phyloP scores from a whole-genome alignment of 1,139 yeast species.

The Candida buenavistaensis region DNA sequence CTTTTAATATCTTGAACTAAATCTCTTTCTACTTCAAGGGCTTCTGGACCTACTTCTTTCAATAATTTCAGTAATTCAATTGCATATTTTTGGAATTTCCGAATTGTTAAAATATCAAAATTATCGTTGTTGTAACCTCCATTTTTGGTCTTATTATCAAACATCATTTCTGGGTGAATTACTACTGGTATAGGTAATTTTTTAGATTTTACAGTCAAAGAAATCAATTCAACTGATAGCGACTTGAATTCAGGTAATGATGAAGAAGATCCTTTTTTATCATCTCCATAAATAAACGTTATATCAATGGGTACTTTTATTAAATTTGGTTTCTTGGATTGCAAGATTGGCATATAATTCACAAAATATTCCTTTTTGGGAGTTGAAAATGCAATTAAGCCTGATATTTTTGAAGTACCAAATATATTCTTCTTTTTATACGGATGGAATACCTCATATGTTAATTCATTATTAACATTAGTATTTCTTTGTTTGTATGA shows the following conservation, averaged over 20 bases:
- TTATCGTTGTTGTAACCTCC: constrained; percentile 21
- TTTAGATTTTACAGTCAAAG: constrained; percentile 33
- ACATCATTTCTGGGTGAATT: constrained; percentile 36
- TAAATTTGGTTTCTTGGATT: constrained; percentile 4
- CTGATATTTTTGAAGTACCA: constrained; percentile 33
- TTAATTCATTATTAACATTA: constrained; percentile 10
- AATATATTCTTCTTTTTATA: constrained; percentile 33
- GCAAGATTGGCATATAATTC: constrained; percentile 19
- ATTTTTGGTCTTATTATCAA: constrained; percentile 30
- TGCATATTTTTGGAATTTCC: constrained; percentile 34
- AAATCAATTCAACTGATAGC: constrained; percentile 32
- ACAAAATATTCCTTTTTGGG: constrained; percentile 29
- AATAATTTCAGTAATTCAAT: constrained; percentile 28
- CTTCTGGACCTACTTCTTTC: constrained; percentile 24
- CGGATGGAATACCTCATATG: constrained; percentile 34
- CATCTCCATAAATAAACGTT: constrained; percentile 24
- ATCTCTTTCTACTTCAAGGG: constrained; percentile 26
- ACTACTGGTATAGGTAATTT: constrained; percentile 38
- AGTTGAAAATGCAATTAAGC: constrained; percentile 33
- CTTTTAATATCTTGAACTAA: constrained; percentile 32
- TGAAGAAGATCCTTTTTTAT: constrained; percentile 11
- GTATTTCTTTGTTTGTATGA: constrained; percentile 19
- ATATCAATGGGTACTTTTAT: constrained; percentile 29
- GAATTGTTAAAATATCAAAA: constrained; percentile 32
- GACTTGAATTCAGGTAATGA: constrained; percentile 31